Evolutionary conservation across 148 eudicot species (phyloP), one percentile per base, ranked within the genome.

Genomic region (Suaeda aralocaspica): DNA sequence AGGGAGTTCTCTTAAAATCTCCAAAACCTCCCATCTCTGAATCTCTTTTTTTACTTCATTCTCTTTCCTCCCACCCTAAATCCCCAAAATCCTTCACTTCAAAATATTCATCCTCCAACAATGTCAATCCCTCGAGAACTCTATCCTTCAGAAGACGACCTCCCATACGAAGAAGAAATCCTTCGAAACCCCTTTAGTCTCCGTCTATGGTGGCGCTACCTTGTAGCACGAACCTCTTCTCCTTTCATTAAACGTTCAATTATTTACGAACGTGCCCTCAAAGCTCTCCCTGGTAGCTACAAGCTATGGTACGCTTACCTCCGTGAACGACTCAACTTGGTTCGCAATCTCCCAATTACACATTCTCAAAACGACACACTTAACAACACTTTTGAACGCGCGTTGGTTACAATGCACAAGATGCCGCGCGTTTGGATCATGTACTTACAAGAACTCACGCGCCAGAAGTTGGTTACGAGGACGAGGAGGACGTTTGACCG

Each of bases 391-490:
- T 94, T 94, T 58, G 99, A 94, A 31, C 68, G 98, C 2, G 92
- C 97, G 19, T 80, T 94, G 1, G 92, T 89, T 22, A 87, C 92
- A 1, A 91, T 94, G 99, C 99, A 94, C 73, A 94, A 94, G 66
- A 91, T 91, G 99, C 99, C 99, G 0, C 77, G 97, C 0, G 82
- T 91, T 73, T 94, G 99, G 99, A 86, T 87, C 56, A 91, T 91
- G 99, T 94, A 89, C 44, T 55, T 94, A 62, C 74, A 50, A 44
- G 79, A 77, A 28, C 77, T 94, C 64, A 86, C 86, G 5, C 66
- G 73, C 5, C 97, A 94, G 74, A 89, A 89, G 71, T 30, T 86
- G 31, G 74, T 91, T 9, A 86, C 87, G 0, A 62, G 77, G 2
- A 83, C 99, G 1, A 82, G 99, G 9, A 65, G 89, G 3, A 72